A percentile compares a stretch with the other conserved stretches of the same genome.
These are phyloP conservation scores for Xerocomellus chrysenteron DNA, from an alignment of 768 basidiomycete species.

Conservation along the genomic window DNA sequence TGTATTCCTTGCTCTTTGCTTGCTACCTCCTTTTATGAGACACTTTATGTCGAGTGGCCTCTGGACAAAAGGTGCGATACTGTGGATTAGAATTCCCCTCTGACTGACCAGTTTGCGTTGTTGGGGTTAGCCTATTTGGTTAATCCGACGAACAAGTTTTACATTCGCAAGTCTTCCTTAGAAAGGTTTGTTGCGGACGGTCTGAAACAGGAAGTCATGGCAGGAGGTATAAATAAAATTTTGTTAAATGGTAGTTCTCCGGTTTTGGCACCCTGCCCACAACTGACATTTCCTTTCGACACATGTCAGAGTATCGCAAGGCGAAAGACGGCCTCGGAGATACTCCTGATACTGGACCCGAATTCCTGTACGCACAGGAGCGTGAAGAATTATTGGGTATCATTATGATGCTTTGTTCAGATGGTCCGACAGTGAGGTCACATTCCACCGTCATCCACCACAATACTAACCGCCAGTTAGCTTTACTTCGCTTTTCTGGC, in stretches of 20 bases:
- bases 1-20: constrained; percentile 20
- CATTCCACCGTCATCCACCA: not conserved
- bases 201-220: constrained; percentile 24
- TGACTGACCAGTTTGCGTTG: not conserved
- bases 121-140: constrained; percentile 18
- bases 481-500: constrained; percentile 32
- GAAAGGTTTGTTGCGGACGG: not conserved
- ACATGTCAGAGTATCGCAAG: constrained; percentile 20
- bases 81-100: not conserved
- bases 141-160: constrained; percentile 15
- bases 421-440: constrained; percentile 18
- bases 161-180: constrained; percentile 22
- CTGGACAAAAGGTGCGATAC: constrained; percentile 22
- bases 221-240: constrained; percentile 16
- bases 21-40: constrained; percentile 10
- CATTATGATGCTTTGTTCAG: constrained; percentile 9
- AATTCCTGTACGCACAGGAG: constrained; percentile 9
- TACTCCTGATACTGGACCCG: constrained; percentile 10
- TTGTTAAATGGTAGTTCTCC: constrained; percentile 12
- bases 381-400: constrained; percentile 5
- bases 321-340: constrained; percentile 19
- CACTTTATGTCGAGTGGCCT: constrained; percentile 1
- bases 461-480: not conserved
- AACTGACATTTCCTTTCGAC: not conserved
- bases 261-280: not conserved